These are phyloP conservation scores for Sungouiella thailandica DNA, from an alignment of 805 yeast genomes.

Conservation along the genomic window DNA sequence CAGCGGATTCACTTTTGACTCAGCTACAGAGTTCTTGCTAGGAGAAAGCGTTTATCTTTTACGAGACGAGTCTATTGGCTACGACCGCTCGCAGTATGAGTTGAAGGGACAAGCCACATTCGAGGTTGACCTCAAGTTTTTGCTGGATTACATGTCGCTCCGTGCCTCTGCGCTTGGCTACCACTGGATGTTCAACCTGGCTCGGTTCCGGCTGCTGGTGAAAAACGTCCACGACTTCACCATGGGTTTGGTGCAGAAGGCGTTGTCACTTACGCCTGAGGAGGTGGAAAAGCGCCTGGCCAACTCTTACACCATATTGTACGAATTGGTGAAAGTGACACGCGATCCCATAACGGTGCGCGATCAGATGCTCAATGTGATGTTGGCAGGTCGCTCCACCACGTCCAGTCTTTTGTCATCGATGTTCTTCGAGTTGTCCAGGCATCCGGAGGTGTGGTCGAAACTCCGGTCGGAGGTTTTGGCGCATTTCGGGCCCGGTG, in stretches of 20 bases:
- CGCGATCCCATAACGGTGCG: conserved; percentile 8
- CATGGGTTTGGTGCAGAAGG: conserved; percentile 4
- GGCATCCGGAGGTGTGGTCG: conserved; percentile 25
- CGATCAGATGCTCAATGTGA: conserved; percentile 12
- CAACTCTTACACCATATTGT: conserved; percentile 7
- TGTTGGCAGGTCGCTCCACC: conserved; percentile 32
- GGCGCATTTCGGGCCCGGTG: conserved; percentile 15
- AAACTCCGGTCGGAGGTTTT: conserved; percentile 25
- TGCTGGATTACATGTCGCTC: conserved; percentile 5
- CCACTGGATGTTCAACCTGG: conserved; percentile 5
- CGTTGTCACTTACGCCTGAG: conserved; percentile 4
- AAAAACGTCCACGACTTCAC: conserved; percentile 10
- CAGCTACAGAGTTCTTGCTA: conserved; percentile 38
- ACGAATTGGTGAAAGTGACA: conserved; percentile 8
- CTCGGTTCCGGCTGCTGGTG: conserved; percentile 3
- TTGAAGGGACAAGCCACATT: conserved; percentile 3
- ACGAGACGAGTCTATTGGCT: conserved; percentile 1
- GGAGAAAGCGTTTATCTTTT: conserved; percentile 23
- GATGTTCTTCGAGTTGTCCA: conserved; percentile 26
- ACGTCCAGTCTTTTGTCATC: conserved; percentile 30
- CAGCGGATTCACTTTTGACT: conserved; percentile 20
- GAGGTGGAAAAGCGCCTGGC: conserved; percentile 5
- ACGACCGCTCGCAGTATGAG: background rate
- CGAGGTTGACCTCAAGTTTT: conserved; percentile 3
- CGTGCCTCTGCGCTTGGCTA: conserved; percentile 1